These are phyloP conservation scores for Geotrichum bryndzae DNA, from an alignment of 1,139 yeast species.

Conservation along the genomic window DNA sequence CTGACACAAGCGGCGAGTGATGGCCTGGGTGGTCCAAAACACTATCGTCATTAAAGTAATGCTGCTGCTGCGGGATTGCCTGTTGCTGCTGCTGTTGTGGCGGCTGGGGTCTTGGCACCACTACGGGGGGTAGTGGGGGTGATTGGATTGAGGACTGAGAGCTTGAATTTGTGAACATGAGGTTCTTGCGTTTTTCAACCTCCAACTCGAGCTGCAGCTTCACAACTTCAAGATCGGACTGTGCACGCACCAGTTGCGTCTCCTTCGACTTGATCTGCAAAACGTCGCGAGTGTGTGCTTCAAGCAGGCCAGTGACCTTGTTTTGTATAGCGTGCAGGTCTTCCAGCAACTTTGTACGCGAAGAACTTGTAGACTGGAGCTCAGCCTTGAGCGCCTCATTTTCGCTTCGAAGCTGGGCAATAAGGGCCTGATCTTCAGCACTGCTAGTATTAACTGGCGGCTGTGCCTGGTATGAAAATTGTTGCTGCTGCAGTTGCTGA, in stretches of 20 bases:
- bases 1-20: not conserved
- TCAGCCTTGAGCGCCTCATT: slow-evolving; percentile 30
- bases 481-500: not conserved
- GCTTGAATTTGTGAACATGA: not conserved
- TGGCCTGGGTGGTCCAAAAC: not conserved
- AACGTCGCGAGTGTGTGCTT: slow-evolving; percentile 47
- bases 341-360: slow-evolving; percentile 33
- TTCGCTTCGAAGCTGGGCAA: slow-evolving; percentile 49
- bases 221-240: slow-evolving; percentile 48
- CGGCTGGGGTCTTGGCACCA: not conserved
- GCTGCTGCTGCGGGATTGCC: not conserved
- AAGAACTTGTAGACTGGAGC: not conserved
- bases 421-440: slow-evolving; percentile 41
- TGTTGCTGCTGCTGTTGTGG: not conserved
- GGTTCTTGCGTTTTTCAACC: not conserved
- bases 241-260: slow-evolving; percentile 54
- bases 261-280: slow-evolving; percentile 59
- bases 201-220: not conserved
- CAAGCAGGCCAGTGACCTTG: slow-evolving; percentile 40
- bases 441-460: slow-evolving; percentile 15
- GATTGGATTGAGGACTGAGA: not conserved
- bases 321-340: slow-evolving; percentile 39
- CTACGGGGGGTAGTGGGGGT: not conserved
- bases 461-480: not conserved
- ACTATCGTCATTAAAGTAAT: not conserved